These are phyloP conservation scores for Leptomonas seymouri DNA, from an alignment of 208 protist species.

Conservation along the genomic window DNA sequence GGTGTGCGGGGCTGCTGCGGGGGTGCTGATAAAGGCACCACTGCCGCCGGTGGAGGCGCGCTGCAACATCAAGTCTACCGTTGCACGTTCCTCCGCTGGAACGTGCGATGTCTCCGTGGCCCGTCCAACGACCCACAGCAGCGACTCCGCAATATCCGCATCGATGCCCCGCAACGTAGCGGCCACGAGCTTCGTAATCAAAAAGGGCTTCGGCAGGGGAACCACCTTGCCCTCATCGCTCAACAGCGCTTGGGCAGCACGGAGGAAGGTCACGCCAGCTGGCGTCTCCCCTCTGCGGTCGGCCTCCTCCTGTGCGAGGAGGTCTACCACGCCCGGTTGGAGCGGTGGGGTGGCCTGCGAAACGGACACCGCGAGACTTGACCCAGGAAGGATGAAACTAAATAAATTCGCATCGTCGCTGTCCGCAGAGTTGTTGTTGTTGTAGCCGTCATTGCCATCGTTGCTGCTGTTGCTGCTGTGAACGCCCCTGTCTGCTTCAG, in stretches of 20 bases:
- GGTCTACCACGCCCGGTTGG: slow-evolving; percentile 12
- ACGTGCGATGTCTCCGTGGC: background rate
- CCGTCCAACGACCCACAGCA: slow-evolving; percentile 31
- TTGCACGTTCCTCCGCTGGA: background rate
- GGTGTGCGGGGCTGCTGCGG: background rate
- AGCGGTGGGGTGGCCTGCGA: slow-evolving; percentile 5
- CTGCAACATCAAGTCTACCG: background rate
- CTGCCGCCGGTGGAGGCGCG: background rate
- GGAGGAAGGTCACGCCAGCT: slow-evolving; percentile 26
- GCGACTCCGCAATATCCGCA: slow-evolving; percentile 27
- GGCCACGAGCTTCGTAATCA: slow-evolving; percentile 74
- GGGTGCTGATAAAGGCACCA: background rate
- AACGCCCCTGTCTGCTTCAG: background rate
- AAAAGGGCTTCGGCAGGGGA: slow-evolving; percentile 38
- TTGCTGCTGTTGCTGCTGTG: background rate
- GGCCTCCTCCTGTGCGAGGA: slow-evolving; percentile 26
- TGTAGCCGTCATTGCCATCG: background rate
- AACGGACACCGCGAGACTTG: slow-evolving; percentile 29
- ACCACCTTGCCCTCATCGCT: slow-evolving; percentile 44
- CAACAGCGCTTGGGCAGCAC: slow-evolving; percentile 43
- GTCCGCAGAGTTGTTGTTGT: background rate
- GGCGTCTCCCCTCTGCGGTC: slow-evolving; percentile 20
- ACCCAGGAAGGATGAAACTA: slow-evolving; percentile 37
- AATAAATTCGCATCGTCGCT: slow-evolving; percentile 18
- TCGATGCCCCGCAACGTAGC: slow-evolving; percentile 41